phyloP scores from a whole-genome alignment of 139 green algal genomes.

The Haematococcus lacustris region DNA sequence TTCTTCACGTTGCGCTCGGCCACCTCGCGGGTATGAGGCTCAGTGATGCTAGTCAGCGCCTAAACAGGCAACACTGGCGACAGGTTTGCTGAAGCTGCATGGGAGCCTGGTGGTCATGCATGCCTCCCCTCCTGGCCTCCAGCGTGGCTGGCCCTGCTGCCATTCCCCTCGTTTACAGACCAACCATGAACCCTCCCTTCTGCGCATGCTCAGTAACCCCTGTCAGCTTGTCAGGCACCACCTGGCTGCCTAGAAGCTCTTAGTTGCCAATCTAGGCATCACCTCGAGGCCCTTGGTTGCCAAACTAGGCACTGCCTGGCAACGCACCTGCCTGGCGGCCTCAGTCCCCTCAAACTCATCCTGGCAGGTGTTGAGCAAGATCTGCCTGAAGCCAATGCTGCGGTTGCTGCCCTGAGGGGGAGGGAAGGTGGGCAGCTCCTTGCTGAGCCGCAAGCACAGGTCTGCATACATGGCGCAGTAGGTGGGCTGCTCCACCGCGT shows the following conservation, averaged over 20 bases:
- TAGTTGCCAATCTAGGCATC: too few species aligned
- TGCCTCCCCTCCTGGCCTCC: too few species aligned
- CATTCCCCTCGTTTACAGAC: too few species aligned
- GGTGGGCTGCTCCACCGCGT: conserved; percentile 92
- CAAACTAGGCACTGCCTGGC: too few species aligned
- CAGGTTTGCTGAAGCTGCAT: too few species aligned
- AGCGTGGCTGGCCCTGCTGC: too few species aligned
- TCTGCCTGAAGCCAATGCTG: conserved; percentile 77
- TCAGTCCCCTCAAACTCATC: conserved; percentile 90
- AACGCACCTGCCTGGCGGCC: conserved; percentile 46
- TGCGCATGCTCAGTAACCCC: too few species aligned
- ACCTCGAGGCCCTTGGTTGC: too few species aligned
- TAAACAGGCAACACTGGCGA: conserved; percentile 27
- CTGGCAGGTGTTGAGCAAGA: conserved; percentile 99
- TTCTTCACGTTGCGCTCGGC: conserved; percentile 67
- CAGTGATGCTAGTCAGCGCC: conserved; percentile 28
- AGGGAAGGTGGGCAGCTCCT: conserved; percentile 62
- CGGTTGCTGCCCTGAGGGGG: conserved; percentile 55
- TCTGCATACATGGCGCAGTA: conserved; percentile 84
- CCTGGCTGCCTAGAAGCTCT: too few species aligned
- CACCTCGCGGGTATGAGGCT: conserved; percentile 40
- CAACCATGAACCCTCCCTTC: too few species aligned
- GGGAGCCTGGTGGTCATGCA: too few species aligned
- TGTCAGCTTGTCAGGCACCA: too few species aligned
- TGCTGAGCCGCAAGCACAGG: conserved; percentile 45